These are phyloP conservation scores for Heterobasidion occidentale DNA, from an alignment of 1,284 basidiomycete species.

Conservation along the genomic window DNA sequence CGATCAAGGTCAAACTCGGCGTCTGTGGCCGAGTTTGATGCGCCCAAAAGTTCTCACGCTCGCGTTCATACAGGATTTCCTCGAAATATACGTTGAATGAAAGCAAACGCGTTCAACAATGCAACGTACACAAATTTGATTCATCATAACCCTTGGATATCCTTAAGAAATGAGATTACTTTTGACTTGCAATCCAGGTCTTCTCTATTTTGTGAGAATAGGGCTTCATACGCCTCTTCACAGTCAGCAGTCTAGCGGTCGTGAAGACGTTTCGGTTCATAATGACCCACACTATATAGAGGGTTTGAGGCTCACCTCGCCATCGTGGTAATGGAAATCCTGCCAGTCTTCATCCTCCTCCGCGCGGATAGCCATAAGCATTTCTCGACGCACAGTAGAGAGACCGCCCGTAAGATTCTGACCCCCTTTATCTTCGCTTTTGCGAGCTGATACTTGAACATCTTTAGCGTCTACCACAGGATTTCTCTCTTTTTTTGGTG, in stretches of 20 bases:
- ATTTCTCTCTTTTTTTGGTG: slow-evolving; percentile 48
- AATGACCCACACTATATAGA: background rate
- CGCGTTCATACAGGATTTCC: no score
- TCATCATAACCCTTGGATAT: slow-evolving; percentile 46
- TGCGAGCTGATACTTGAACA: slow-evolving; percentile 67
- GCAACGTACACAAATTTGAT: background rate
- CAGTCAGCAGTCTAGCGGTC: slow-evolving; percentile 45
- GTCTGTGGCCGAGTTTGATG: background rate
- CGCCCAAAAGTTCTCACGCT: background rate
- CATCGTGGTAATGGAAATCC: slow-evolving; percentile 50
- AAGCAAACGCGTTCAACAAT: background rate
- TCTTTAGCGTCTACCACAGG: slow-evolving; percentile 51
- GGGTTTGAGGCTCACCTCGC: slow-evolving; percentile 37
- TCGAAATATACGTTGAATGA: no score
- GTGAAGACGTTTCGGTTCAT: background rate
- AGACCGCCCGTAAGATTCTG: slow-evolving; percentile 50
- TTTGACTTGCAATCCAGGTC: slow-evolving; percentile 51
- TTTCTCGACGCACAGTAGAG: slow-evolving; percentile 55
- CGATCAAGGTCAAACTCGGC: no score
- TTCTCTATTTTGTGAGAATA: slow-evolving; percentile 54
- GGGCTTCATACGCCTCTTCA: slow-evolving; percentile 42
- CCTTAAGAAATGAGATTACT: slow-evolving; percentile 51
- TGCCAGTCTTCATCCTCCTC: slow-evolving; percentile 75
- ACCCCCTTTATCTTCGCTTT: slow-evolving; percentile 41
- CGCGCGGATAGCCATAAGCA: slow-evolving; percentile 57